Base-by-base conservation (phyloP, 352 stramenopile species). In the Globisporangium ultimum region DNA sequence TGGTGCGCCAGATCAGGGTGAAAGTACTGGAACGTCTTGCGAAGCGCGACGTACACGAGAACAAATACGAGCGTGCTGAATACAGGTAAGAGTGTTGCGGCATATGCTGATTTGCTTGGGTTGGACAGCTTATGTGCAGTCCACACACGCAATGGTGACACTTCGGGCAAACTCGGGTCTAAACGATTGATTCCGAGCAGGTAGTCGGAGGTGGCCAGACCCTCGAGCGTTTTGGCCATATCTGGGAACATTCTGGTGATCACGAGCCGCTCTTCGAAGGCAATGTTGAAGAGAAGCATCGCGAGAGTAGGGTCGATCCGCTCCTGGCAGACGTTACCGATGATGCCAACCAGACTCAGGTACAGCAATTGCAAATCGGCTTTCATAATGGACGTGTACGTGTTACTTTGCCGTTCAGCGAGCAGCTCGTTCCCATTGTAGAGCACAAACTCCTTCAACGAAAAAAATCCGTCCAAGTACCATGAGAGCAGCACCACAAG, bases 401-500 rank as follows among this genome's bases (percentile, higher is more conserved):
- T 72, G 14, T 60, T 57, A 2, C 76, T 55, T 1, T 67, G 48
- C 12, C 70, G 65, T 5, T 63, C 61, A 7, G 40, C 48, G 0
- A 61, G 65, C 14, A 74, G 28, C 22, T 70, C 58, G 28, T 78
- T 76, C 5, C 60, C 66, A 2, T 71, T 66, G 6, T 61, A 68
- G 32, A 84, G 64, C 20, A 64, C 67, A 47, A 79, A 79, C 43
- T 84, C 74, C 4, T 61, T 55, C 8, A 84, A 36, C 2, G 64
- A 71, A 72, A 72, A 85, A 40, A 73, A 66, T 3, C 53, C 61
- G 55, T 85, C 73, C 13, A 80, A 60, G n/a, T 58, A 65, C 75
- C 75, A 85, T 64, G 15, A 63, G 18, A 22, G 76, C 2, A 75
- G n/a, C n/a, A 80, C 60, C 11, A 82, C 63, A 11, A 78, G 55